These are phyloP conservation scores for Flaveria brownii DNA, from an alignment of 129 eudicot species.

Conservation along the genomic window DNA sequence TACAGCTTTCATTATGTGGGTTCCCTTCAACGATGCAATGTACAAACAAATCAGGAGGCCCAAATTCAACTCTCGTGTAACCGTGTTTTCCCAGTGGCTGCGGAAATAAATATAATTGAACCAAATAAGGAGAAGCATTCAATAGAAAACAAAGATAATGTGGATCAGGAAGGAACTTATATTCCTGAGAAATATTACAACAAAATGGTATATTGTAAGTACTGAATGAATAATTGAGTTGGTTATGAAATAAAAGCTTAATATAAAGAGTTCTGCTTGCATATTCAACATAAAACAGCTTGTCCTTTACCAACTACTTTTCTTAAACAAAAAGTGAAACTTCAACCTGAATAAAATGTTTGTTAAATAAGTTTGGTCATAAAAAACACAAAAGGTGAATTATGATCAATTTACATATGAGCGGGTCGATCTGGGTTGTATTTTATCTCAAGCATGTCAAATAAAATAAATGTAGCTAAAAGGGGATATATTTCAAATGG, in stretches of 20 bases:
- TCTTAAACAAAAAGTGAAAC: not conserved
- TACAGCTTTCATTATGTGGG: slow-evolving; percentile 36
- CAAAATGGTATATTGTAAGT: not conserved
- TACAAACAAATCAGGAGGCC: slow-evolving; percentile 55
- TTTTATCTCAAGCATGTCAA: not conserved
- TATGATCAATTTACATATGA: not conserved
- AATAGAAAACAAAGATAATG: not conserved
- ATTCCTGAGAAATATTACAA: not conserved
- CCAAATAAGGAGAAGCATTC: not conserved
- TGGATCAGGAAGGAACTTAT: not conserved
- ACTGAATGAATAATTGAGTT: not conserved
- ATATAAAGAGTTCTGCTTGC: not conserved
- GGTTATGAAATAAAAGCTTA: not conserved
- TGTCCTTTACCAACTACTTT: not conserved
- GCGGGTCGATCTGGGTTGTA: not conserved
- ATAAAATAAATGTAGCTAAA: not conserved
- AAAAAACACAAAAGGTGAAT: not conserved
- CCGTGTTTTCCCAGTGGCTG: slow-evolving; percentile 72
- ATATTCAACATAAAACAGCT: not conserved
- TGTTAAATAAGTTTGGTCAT: not conserved
- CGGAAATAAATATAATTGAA: slow-evolving; percentile 15
- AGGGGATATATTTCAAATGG: not conserved
- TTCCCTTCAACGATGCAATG: slow-evolving; percentile 45
- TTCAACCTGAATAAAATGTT: not conserved
- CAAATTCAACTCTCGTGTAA: slow-evolving; percentile 61